Evolutionary conservation across 1,284 basidiomycete species (phyloP).

Genomic region (Ustilago cynodontis): DNA sequence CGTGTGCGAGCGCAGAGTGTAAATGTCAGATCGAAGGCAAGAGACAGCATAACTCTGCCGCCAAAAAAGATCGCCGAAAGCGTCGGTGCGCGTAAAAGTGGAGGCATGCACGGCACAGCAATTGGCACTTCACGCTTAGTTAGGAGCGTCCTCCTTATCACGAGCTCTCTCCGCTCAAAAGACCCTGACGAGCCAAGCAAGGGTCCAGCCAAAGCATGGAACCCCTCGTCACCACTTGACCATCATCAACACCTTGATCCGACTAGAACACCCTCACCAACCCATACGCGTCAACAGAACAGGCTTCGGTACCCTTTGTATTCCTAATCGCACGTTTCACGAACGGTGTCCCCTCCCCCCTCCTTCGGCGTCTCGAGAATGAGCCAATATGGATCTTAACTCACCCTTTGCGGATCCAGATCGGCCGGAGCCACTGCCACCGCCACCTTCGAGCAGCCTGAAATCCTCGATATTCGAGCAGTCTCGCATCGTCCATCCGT

Average conservation of each 20-base stretch:
- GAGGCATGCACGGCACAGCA: neutral
- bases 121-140: too few relatives aligned
- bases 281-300: neutral
- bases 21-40: constrained; percentile 25
- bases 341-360: too few relatives aligned
- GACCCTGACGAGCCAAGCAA: neutral
- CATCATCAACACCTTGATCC: neutral
- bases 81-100: neutral
- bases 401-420: constrained; percentile 53
- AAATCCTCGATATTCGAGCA: constrained; percentile 53
- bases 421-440: constrained; percentile 28
- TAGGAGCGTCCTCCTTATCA: neutral
- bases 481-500: constrained; percentile 52
- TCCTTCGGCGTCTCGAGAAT: too few relatives aligned
- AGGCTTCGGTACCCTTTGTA: neutral
- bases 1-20: constrained; percentile 8
- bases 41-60: neutral
- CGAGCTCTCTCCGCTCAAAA: neutral
- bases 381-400: constrained; percentile 40
- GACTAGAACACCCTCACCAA: neutral
- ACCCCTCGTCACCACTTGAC: neutral
- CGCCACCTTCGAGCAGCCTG: constrained; percentile 30
- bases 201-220: constrained; percentile 3
- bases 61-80: neutral
- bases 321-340: too few relatives aligned